These are phyloP conservation scores for Cercospora sp. DNA, from an alignment of 2,329 filamentous ascomycete genomes.

Conservation along the genomic window DNA sequence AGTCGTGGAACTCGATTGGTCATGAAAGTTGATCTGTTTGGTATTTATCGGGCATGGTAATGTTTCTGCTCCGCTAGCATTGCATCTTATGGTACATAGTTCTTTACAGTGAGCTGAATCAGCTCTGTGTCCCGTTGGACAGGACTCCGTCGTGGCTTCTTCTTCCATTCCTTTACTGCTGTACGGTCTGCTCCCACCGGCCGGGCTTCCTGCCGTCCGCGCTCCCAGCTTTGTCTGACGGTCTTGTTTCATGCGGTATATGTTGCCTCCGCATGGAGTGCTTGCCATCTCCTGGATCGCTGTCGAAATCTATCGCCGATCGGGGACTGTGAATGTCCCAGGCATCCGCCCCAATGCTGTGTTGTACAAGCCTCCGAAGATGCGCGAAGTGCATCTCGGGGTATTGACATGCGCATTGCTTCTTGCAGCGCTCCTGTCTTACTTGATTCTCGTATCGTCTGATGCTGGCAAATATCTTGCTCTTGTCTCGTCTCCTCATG, in stretches of 20 bases:
- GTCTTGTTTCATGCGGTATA: neutral
- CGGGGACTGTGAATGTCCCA: neutral
- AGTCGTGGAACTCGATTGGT: slow-evolving; percentile 9
- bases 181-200: neutral
- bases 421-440: neutral
- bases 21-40: neutral
- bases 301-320: neutral
- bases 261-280: neutral
- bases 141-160: neutral
- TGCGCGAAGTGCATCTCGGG: neutral
- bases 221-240: neutral
- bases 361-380: too few species aligned
- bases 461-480: neutral
- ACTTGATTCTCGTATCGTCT: neutral
- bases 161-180: neutral
- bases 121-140: neutral
- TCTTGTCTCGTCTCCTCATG: neutral
- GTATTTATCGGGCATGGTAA: neutral
- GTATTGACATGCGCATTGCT: too few species aligned
- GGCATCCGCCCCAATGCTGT: neutral
- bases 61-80: neutral
- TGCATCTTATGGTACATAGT: neutral
- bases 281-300: neutral
- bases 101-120: neutral
- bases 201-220: neutral